These are phyloP conservation scores for Isoetes engelmannii DNA, from an alignment of 83 land plant species.

Conservation along the genomic window DNA sequence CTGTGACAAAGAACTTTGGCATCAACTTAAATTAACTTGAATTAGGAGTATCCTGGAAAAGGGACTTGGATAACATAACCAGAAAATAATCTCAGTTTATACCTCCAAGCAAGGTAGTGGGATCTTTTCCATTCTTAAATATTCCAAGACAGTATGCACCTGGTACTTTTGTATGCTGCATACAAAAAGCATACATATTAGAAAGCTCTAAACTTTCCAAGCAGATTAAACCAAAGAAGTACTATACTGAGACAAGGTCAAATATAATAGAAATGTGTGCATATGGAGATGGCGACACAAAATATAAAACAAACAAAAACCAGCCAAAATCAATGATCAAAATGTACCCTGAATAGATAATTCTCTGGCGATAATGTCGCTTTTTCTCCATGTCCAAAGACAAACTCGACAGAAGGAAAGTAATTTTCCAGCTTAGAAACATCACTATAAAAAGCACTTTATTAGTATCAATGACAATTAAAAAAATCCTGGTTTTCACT, in stretches of 20 bases:
- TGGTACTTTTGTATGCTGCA: conserved; percentile 57
- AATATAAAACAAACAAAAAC: not conserved
- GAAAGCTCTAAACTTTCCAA: not conserved
- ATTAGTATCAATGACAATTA: no score
- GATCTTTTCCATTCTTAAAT: conserved; percentile 63
- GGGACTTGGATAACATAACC: not conserved
- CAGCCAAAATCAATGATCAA: not conserved
- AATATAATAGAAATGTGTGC: not conserved
- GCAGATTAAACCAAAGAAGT: not conserved
- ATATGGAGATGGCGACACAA: not conserved
- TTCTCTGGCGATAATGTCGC: conserved; percentile 60
- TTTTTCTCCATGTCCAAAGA: conserved; percentile 49
- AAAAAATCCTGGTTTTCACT: no score
- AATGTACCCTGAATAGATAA: conserved; percentile 59
- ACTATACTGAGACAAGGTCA: not conserved
- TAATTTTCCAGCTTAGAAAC: conserved; percentile 37
- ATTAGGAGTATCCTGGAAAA: not conserved
- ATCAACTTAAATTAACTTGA: not conserved
- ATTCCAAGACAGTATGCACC: conserved; percentile 78
- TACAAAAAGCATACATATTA: not conserved
- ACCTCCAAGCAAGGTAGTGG: conserved; percentile 77
- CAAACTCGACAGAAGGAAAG: conserved; percentile 59
- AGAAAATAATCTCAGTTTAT: conserved; percentile 1
- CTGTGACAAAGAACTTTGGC: conserved; percentile 29
- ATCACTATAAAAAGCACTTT: conserved; percentile 24